Conservation (phyloP, 148 eudicot genomes). For the Pharnaceum exiguum region DNA sequence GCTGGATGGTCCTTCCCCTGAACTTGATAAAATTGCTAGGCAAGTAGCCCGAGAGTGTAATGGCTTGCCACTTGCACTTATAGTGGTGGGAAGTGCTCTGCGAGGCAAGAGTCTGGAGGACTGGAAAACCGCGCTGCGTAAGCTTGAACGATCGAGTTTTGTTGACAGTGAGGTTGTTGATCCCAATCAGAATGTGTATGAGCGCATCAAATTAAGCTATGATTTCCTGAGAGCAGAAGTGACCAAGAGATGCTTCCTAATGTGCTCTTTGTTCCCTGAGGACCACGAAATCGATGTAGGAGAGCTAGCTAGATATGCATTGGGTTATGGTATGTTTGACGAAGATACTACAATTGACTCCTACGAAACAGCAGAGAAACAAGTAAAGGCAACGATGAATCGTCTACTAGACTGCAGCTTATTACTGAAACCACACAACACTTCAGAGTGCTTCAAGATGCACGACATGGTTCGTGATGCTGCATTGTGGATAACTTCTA, state of each 20-base stretch:
- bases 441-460: background rate
- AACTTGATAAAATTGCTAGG: background rate
- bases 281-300: background rate
- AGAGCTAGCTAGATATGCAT: slow-evolving; percentile 1
- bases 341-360: background rate
- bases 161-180: background rate
- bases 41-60: background rate
- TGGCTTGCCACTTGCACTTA: slow-evolving; percentile 1
- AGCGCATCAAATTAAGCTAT: background rate
- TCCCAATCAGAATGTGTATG: slow-evolving; percentile 1
- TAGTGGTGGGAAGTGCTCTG: background rate
- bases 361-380: background rate
- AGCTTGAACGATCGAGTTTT: background rate
- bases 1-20: background rate
- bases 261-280: slow-evolving; percentile 8
- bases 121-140: background rate
- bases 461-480: slow-evolving; percentile 3
- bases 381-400: background rate
- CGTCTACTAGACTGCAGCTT: background rate
- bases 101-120: background rate
- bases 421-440: background rate
- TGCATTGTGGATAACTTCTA: background rate
- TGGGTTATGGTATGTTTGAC: background rate
- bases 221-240: background rate
- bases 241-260: background rate